Conservation (phyloP, 1,139 yeast species). For the Meyerozyma smithsonii region DNA sequence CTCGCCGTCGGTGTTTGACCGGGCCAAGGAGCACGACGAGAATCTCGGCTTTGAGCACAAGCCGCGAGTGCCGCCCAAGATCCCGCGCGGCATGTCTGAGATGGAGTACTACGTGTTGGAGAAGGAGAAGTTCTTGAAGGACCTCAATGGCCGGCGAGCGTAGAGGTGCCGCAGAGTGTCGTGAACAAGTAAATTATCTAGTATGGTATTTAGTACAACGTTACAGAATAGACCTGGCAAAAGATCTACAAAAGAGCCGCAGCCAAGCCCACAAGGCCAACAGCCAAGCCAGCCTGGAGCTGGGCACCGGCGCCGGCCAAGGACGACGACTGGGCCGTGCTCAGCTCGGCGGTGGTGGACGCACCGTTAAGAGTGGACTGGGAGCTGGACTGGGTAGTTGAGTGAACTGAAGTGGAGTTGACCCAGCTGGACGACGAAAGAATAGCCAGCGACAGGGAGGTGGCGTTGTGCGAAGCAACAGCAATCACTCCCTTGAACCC, state of each 20-base stretch:
- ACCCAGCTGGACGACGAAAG: slow-evolving; percentile 14
- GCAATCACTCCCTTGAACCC: slow-evolving; percentile 44
- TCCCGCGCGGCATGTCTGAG: slow-evolving; percentile 47
- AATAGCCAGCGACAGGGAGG: slow-evolving; percentile 9
- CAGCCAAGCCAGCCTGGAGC: slow-evolving; percentile 32
- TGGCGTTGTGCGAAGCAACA: slow-evolving; percentile 34
- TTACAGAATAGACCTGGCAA: too few relatives aligned
- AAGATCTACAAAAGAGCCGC: slow-evolving; percentile 36
- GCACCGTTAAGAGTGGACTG: slow-evolving; percentile 5
- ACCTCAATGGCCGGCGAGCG: slow-evolving; percentile 37
- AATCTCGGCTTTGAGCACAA: slow-evolving; percentile 24
- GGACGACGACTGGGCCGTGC: slow-evolving; percentile 14
- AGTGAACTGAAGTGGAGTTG: slow-evolving; percentile 14
- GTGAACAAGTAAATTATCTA: too few relatives aligned
- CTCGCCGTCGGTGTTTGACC: slow-evolving; percentile 37
- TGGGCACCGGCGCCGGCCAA: slow-evolving; percentile 30
- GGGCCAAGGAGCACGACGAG: slow-evolving; percentile 19
- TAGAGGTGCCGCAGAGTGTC: too few relatives aligned
- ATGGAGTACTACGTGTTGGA: slow-evolving; percentile 45
- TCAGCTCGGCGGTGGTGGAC: slow-evolving; percentile 11
- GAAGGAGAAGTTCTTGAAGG: slow-evolving; percentile 37
- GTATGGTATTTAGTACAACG: neutral
- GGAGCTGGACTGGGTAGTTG: slow-evolving; percentile 12
- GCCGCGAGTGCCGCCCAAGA: slow-evolving; percentile 50
- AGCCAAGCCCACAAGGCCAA: slow-evolving; percentile 48